A percentile compares a stretch with the other conserved stretches of the same genome.
Evolutionary conservation across 148 eudicot genomes (phyloP).

Genomic region (Nyssa sinensis): DNA sequence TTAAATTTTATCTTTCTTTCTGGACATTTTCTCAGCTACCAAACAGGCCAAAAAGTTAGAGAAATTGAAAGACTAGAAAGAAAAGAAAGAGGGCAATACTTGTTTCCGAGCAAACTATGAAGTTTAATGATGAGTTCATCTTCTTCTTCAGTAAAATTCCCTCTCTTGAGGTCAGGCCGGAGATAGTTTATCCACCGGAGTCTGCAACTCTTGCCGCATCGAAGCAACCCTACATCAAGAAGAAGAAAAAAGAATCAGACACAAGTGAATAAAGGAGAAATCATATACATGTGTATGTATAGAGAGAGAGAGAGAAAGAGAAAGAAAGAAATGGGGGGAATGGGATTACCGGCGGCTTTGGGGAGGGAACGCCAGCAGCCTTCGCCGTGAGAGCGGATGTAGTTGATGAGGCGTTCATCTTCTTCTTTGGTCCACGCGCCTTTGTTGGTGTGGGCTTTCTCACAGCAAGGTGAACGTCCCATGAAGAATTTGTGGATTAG

Average conservation of each 20-base stretch:
- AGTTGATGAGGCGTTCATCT: slow-evolving; percentile 64
- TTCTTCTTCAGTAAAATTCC: slow-evolving; percentile 77
- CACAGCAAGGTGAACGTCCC: slow-evolving; percentile 90
- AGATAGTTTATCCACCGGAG: slow-evolving; percentile 78
- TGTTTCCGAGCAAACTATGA: slow-evolving; percentile 78
- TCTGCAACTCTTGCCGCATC: slow-evolving; percentile 89
- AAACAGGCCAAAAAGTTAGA: too few species aligned
- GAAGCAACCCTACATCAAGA: slow-evolving; percentile 33
- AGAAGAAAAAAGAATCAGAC: not conserved
- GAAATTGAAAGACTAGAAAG: not conserved
- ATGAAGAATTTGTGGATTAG: slow-evolving; percentile 12
- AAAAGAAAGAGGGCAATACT: slow-evolving; percentile 25
- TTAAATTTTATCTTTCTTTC: too few species aligned
- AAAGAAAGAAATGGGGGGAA: not conserved
- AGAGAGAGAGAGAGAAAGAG: not conserved
- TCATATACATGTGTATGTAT: not conserved
- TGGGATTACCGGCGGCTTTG: slow-evolving; percentile 59
- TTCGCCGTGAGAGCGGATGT: slow-evolving; percentile 71
- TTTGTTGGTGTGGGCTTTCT: slow-evolving; percentile 82
- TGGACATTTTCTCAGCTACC: too few species aligned
- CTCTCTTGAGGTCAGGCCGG: slow-evolving; percentile 79
- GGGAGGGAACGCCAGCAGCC: slow-evolving; percentile 96
- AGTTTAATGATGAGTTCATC: slow-evolving; percentile 76
- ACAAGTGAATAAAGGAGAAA: not conserved
- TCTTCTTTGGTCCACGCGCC: slow-evolving; percentile 95